These are phyloP conservation scores for Rubia occidens DNA, from an alignment of 305 asterid genomes.

Conservation along the genomic window DNA sequence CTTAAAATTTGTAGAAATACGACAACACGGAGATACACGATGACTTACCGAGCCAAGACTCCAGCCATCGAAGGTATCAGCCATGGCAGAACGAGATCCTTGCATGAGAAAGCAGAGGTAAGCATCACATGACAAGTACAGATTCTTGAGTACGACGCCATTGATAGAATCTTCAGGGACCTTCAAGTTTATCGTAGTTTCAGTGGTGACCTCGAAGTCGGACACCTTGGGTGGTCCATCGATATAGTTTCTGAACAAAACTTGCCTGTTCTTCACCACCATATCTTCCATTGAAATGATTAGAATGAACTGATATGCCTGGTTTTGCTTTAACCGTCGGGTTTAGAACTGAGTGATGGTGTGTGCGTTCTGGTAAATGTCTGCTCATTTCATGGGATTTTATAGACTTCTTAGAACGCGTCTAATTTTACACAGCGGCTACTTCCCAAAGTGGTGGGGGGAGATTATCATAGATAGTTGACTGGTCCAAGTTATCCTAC, in stretches of 20 bases:
- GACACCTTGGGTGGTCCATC: neutral
- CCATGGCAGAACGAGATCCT: neutral
- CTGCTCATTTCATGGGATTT: no score
- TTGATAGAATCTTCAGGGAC: neutral
- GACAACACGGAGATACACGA: neutral
- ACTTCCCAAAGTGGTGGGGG: no score
- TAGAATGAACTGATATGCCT: no score
- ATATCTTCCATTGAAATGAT: no score
- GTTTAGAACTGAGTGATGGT: no score
- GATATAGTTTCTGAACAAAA: neutral
- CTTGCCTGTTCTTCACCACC: conserved; percentile 4
- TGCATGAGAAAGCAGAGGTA: conserved; percentile 1
- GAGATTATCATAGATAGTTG: no score
- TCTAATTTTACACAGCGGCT: no score
- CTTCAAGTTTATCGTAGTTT: neutral
- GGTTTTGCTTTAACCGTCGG: no score
- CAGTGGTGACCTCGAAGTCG: neutral
- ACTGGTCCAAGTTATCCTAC: no score
- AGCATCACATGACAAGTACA: neutral
- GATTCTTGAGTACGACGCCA: neutral
- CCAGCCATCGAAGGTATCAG: neutral
- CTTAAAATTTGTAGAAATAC: no score
- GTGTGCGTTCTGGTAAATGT: no score
- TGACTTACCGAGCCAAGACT: neutral
- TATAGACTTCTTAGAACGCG: no score